Evolutionary conservation across 345 rosid species (phyloP).

Genomic region (Salix koriyanagi): DNA sequence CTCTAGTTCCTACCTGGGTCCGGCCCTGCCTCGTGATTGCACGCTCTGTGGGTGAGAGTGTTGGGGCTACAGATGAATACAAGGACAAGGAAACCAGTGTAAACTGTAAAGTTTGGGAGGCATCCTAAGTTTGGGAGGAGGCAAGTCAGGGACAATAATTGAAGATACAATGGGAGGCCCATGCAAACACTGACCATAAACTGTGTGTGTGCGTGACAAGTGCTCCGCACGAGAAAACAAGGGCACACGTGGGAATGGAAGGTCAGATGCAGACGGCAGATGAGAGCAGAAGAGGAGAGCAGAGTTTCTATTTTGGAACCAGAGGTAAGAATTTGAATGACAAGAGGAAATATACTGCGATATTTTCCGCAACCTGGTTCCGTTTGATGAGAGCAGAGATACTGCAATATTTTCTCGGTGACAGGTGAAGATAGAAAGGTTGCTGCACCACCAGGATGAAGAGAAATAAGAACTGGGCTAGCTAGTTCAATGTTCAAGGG

Average conservation of each 20-base stretch:
- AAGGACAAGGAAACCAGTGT: background rate
- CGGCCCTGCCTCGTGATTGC: background rate
- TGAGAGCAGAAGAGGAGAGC: background rate
- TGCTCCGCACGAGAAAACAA: conserved; percentile 17
- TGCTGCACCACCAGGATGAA: no score
- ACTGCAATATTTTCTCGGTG: no score
- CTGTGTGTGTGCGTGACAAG: no score
- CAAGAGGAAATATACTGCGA: conserved; percentile 7
- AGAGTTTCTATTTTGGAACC: background rate
- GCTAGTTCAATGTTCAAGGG: no score
- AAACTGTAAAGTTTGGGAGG: background rate
- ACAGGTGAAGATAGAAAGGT: no score
- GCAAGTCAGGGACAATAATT: conserved; percentile 16
- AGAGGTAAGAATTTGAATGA: conserved; percentile 11
- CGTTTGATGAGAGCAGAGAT: background rate
- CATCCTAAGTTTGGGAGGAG: conserved; percentile 24
- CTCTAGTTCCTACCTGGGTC: background rate
- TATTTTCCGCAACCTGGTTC: background rate
- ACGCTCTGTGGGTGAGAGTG: background rate
- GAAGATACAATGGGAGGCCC: conserved; percentile 11
- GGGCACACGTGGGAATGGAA: conserved; percentile 21
- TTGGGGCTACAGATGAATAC: background rate
- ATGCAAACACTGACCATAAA: background rate
- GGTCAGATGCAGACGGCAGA: background rate
- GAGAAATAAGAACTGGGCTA: no score